Evolutionary conservation across 2,329 filamentous ascomycete genomes (phyloP), one percentile per base, ranked within the genome.

Genomic region (Piedraia hortae): DNA sequence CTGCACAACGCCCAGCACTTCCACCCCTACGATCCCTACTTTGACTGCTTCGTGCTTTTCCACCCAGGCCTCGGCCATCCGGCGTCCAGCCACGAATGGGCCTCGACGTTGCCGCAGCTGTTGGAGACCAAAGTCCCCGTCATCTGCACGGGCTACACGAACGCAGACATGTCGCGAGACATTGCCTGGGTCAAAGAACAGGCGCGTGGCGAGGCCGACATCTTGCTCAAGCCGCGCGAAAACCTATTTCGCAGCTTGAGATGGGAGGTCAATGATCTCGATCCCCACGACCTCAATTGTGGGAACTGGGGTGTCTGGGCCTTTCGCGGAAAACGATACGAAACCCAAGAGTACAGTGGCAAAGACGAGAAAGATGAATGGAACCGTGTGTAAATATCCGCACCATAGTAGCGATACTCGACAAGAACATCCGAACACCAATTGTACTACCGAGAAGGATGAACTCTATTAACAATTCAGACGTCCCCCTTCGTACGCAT

Each of bases 251-350:
- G 82, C 38, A 97, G 85, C 50, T 47, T 91, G 42, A 59, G 82
- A 37, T 97, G 88, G 88, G 88, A 97, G 48, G 46, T 97, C 38
- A 91, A 97, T 39, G 88, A 97, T 40, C 51, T 85, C 31, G 85
- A 91, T 43, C 80, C 82, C 4, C 74, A 88, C 41, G 85, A 93
- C 45, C 56, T 93, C 30, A 90, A 70, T 35, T 88, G 77, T 39
- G 82, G 85, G 24, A 97, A 97, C 46, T 97, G 78, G 77, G 85
- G 85, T 6, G 55, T 90, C 2, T 97, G 88, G 77, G 78, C 71
- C 8, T 97, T 97, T 54, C 64, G 85, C 48, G 85, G 85, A 35
- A 97, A 97, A 63, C 71, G 82, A 63, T 91, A 74, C 32, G 68
- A 74, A 47, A 56, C 68, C 9, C 37, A 42, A 25, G 32, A 35